Evolutionary conservation across 2,329 filamentous ascomycete genomes (phyloP), one percentile per base, ranked within the genome.

Genomic region (Ophiostoma sp.): DNA sequence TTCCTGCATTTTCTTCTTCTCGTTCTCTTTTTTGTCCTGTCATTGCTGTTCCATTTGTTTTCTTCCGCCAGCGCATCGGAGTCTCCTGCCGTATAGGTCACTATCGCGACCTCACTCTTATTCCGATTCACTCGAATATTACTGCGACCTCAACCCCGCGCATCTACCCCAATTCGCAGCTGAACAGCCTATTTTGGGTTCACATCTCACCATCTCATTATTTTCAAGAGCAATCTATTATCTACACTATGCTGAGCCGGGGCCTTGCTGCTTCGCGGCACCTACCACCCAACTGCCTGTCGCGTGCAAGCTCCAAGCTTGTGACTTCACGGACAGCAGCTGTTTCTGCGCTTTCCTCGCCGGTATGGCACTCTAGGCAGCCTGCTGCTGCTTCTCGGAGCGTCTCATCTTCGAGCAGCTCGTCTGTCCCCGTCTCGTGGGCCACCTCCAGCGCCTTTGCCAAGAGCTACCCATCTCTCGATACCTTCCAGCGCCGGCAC

Each of bases 401-500:
- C 65, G 65, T 65, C 35, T 65, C 62, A 8, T 70, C 62, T 7
- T 67, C 71, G 23, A 70, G 65, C 69, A 67, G 64, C 17, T 62
- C 69, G 10, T 1, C 62, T 39, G 62, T 35, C 3, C 36, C 71
- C 17, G 71, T 74, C 13, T 73, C 73, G 1, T 73, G 73, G 72
- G 70, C 72, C 8, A 71, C 72, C 1, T 66, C 70, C 31, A 71
- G 41, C 70, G 71, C 68, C 35, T 67, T 71, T 69, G 72, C 70
- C 64, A 70, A 67, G 77, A 76, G 74, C 72, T 74, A 67, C 52
- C 72, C 68, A 33, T 60, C 76, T 23, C 81, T 87, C 71, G 87
- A 90, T 77, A 87, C 87, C 57, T 96, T 97, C 76, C 84, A 90
- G 70, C 86, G 90, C 71, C 88, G 94, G 67, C 94, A 97, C 80